phyloP scores from a whole-genome alignment of 2,329 filamentous ascomycete species.

The Ceratocystis papillata region DNA sequence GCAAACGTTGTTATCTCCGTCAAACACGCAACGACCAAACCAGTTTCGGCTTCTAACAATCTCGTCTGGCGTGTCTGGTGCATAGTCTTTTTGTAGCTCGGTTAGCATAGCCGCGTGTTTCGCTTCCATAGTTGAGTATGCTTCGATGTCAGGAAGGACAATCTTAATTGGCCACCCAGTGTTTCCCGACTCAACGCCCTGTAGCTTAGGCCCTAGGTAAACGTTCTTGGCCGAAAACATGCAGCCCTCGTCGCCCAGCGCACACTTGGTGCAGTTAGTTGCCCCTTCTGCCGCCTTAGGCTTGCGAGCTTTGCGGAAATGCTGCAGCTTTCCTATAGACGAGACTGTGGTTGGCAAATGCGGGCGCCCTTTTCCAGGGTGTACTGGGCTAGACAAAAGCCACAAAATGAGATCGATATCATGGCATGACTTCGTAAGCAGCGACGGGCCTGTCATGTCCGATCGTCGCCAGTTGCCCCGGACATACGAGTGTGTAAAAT shows the following conservation, averaged over 20 bases:
- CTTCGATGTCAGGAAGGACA: slow-evolving; percentile 86
- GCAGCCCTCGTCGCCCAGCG: slow-evolving; percentile 45
- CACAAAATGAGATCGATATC: slow-evolving; percentile 90
- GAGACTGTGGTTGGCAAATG: slow-evolving; percentile 68
- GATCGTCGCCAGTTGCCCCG: slow-evolving; percentile 88
- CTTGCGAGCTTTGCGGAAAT: slow-evolving; percentile 67
- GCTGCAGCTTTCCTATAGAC: slow-evolving; percentile 64
- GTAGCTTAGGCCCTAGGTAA: slow-evolving; percentile 57
- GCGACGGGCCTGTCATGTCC: slow-evolving; percentile 61
- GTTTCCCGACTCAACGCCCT: slow-evolving; percentile 53
- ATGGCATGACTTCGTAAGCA: slow-evolving; percentile 92
- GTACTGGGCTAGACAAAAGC: slow-evolving; percentile 66
- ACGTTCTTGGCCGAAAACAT: slow-evolving; percentile 77
- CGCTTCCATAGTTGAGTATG: slow-evolving; percentile 43
- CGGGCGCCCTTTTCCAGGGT: slow-evolving; percentile 37
- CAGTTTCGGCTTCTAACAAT: slow-evolving; percentile 49
- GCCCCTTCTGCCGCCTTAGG: slow-evolving; percentile 61
- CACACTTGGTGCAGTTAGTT: slow-evolving; percentile 79
- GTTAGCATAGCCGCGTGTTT: slow-evolving; percentile 35
- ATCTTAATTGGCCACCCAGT: slow-evolving; percentile 75
- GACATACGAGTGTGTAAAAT: slow-evolving; percentile 84
- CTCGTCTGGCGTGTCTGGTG: slow-evolving; percentile 31
- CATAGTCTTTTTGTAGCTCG: slow-evolving; percentile 45
- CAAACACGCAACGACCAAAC: slow-evolving; percentile 94
- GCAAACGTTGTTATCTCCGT: slow-evolving; percentile 83